Evolutionary conservation across 208 protist genomes (phyloP), one percentile per base, ranked within the genome.

Genomic region (Acanthamoeba triangularis): DNA sequence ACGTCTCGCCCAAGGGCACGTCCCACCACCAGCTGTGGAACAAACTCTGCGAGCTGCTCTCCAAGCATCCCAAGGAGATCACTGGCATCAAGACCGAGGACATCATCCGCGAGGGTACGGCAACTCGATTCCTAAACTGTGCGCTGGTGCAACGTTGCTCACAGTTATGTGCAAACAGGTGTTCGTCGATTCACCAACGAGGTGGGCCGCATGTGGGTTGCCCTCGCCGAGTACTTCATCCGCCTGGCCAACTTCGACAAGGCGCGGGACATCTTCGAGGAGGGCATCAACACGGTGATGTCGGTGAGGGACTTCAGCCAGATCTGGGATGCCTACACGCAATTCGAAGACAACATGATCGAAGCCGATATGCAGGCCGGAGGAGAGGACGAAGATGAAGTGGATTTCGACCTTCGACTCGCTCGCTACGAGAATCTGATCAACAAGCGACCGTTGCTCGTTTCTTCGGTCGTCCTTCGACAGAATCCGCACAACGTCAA

Each of bases 401-500:
- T 96, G 3, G 97, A 98, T 30, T 63, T 98, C 1, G 97, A 98
- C 56, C 85, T 98, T 18, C 92, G 94, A 2, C 91, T 98, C 33
- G 98, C 97, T 18, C 96, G 98, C 44, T 98, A 98, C 87, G 97
- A 98, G 72, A 20, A 96, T 33, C 96, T 99, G 11, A 97, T 98
- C 69, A 96, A 98, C 44, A 93, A 98, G 14, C 96, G 98, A 41
- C 97, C 98, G 13, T 41, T 98, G 30, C 93, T 99, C n/a, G 41
- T 99, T 7, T 98, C 96, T 25, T 95, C n/a, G 2, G 97, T 98
- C 30, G 94, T 97, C 37, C 95, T 98, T 14, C 90, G 97, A 20
- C 98, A 99, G 95, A 99, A 99, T 92, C 98, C 98, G 30, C 96
- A 99, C 96, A 98, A 98, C 69, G 98, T 99, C 13, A 30, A 95